These are phyloP conservation scores for Dichotomocladium elegans DNA, from an alignment of 371 early-diverging fungal species.

Conservation along the genomic window DNA sequence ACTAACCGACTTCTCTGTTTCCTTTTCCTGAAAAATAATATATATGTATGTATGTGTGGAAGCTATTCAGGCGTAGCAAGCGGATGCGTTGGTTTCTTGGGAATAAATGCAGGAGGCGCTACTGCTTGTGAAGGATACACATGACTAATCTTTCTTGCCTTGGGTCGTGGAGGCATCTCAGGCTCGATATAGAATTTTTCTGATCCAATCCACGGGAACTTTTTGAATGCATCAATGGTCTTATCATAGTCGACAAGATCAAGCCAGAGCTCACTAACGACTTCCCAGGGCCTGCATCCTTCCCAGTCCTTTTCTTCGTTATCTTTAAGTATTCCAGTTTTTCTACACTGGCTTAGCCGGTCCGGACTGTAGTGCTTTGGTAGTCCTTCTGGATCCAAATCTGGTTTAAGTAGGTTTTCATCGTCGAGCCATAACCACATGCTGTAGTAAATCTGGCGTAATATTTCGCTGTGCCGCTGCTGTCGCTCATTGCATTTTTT, in stretches of 20 bases:
- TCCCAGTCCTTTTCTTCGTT: slow-evolving; percentile 14
- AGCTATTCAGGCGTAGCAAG: too few species aligned
- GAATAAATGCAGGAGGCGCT: too few species aligned
- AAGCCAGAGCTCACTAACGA: slow-evolving; percentile 31
- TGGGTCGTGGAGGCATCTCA: neutral
- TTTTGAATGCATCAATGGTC: slow-evolving; percentile 18
- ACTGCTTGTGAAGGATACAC: neutral
- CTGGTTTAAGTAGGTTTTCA: slow-evolving; percentile 25
- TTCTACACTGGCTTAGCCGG: slow-evolving; percentile 28
- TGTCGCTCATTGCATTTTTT: slow-evolving; percentile 12
- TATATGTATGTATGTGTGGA: too few species aligned
- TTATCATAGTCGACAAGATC: slow-evolving; percentile 29
- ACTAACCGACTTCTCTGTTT: too few species aligned
- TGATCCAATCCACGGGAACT: slow-evolving; percentile 31
- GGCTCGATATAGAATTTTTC: slow-evolving; percentile 18
- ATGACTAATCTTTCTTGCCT: neutral
- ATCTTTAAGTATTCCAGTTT: neutral
- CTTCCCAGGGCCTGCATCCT: slow-evolving; percentile 23
- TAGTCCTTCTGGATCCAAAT: slow-evolving; percentile 32
- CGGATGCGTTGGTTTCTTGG: too few species aligned
- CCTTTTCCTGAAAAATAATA: too few species aligned
- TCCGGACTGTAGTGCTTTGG: slow-evolving; percentile 37
- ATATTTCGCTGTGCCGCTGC: slow-evolving; percentile 14
- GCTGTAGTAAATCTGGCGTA: slow-evolving; percentile 53
- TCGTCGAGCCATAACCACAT: slow-evolving; percentile 66